Evolutionary conservation across 805 yeast genomes (phyloP).

Genomic region (Citeromyces matritensis): DNA sequence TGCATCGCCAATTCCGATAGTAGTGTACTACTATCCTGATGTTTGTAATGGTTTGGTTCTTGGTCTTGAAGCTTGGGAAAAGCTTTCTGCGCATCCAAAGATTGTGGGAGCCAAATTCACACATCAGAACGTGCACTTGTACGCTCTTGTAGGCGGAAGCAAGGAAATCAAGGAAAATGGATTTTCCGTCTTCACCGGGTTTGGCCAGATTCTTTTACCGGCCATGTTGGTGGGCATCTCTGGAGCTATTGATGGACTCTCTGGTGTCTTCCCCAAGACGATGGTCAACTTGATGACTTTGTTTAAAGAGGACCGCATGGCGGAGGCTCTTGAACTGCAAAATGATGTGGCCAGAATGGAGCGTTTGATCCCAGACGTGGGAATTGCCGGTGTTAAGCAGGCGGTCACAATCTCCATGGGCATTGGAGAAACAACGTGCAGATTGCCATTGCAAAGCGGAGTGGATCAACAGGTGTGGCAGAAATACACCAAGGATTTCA

Average conservation of each 20-base stretch:
- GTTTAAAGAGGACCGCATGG: conserved; percentile 20
- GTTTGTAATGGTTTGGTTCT: conserved; percentile 25
- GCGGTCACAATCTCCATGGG: conserved; percentile 20
- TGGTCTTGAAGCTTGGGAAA: conserved; percentile 20
- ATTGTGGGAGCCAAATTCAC: conserved; percentile 37
- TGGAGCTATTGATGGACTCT: conserved; percentile 37
- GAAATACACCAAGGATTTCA: conserved; percentile 3
- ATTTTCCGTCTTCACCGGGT: conserved; percentile 30
- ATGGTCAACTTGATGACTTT: conserved; percentile 24
- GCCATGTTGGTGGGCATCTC: conserved; percentile 27
- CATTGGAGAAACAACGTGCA: conserved; percentile 27
- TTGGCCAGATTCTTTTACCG: conserved; percentile 35
- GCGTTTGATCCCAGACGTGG: conserved; percentile 22
- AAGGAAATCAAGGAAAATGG: conserved; percentile 20
- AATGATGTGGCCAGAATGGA: conserved; percentile 27
- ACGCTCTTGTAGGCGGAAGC: conserved; percentile 26
- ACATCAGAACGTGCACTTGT: conserved; percentile 32
- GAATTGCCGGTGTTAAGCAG: conserved; percentile 33
- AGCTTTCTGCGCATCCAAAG: conserved; percentile 26
- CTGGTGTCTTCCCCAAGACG: conserved; percentile 36
- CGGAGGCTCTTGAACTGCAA: conserved; percentile 26
- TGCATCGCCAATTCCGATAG: conserved; percentile 22
- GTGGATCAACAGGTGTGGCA: conserved; percentile 16
- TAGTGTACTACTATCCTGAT: conserved; percentile 34
- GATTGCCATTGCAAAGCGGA: conserved; percentile 27